Conservation (phyloP, 768 basidiomycete species). For the Psilocybe subaeruginosa region DNA sequence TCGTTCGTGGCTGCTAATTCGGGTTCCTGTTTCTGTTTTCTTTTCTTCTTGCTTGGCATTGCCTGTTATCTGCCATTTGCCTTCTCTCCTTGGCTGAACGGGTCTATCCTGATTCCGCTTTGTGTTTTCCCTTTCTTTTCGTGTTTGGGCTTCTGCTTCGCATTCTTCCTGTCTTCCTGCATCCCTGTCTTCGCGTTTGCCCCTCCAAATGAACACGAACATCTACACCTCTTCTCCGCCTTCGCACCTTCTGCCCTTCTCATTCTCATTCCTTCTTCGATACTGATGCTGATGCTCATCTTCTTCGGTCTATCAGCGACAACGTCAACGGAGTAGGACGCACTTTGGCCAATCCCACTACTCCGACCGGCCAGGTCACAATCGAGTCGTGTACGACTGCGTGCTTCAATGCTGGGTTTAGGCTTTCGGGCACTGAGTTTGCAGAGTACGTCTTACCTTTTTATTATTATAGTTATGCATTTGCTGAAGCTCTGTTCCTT, state of each 20-base stretch:
- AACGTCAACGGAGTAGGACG: constrained; percentile 45
- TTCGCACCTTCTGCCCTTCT: background rate
- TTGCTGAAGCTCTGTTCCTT: background rate
- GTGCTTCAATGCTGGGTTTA: constrained; percentile 57
- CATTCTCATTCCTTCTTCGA: background rate
- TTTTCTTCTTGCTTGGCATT: background rate
- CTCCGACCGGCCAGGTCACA: constrained; percentile 46
- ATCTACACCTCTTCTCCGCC: background rate
- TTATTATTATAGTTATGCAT: background rate
- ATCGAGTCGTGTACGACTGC: constrained; percentile 61
- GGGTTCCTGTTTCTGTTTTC: background rate
- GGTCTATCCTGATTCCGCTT: no score
- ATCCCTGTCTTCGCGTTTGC: background rate
- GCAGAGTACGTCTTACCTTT: constrained; percentile 29
- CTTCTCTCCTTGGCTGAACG: no score
- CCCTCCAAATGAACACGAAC: no score
- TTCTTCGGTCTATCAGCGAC: constrained; percentile 41
- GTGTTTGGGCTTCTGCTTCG: no score
- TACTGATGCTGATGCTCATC: background rate
- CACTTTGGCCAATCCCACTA: constrained; percentile 37
- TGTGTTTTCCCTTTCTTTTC: no score
- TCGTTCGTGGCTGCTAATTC: background rate
- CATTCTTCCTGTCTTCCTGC: background rate
- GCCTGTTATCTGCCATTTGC: no score
- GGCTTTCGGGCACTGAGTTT: constrained; percentile 42